Evolutionary conservation across 1,139 yeast species (phyloP), one percentile per base, ranked within the genome.

Genomic region (Candida smagusa): DNA sequence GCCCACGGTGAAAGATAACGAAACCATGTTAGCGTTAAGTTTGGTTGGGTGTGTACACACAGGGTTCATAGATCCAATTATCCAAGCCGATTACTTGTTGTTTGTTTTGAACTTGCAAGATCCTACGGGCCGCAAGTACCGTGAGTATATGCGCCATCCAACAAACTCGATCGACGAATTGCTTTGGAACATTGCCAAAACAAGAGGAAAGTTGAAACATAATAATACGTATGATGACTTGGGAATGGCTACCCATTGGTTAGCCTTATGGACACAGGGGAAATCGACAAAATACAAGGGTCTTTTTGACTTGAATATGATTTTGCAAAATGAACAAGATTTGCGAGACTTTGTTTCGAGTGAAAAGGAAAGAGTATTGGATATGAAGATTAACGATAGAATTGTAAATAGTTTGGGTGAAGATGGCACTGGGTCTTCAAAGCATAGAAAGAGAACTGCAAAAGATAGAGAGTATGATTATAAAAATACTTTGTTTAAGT

Each of bases 81-180:
- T 88, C 33, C 86, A 85, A 44, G 95, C 96, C 0, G 98, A 92
- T 54, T 92, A 84, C 57, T 62, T 92, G 30, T 66, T 92, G 22
- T 92, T 72, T 52, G 64, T 85, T 23, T 64, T 90, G 58, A 92
- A 92, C 57, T 59, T 81, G 22, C 85, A 79, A 45, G 77, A 74
- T 39, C 68, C 75, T 8, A 53, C 61, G 6, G 80, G 81, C 0
- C 45, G 53, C 6, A 59, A 59, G 38, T 79, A 75, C 52, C 59
- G 61, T 2, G 72, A 68, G 36, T 81, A 72, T 49, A 60, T 76
- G 45, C 56, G 65, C 12, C 67, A 68, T 28, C 96, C 95, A 2
- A 88, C 97, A 0, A 90, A 92, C 56, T 78, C 82, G 45, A 68
- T 90, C 7, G 72, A 79, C 39, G 78, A 72, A 40, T 66, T 92